Evolutionary conservation across 192 early-diverging fungal species (phyloP).

Genomic region (Cetraspora pellucida): DNA sequence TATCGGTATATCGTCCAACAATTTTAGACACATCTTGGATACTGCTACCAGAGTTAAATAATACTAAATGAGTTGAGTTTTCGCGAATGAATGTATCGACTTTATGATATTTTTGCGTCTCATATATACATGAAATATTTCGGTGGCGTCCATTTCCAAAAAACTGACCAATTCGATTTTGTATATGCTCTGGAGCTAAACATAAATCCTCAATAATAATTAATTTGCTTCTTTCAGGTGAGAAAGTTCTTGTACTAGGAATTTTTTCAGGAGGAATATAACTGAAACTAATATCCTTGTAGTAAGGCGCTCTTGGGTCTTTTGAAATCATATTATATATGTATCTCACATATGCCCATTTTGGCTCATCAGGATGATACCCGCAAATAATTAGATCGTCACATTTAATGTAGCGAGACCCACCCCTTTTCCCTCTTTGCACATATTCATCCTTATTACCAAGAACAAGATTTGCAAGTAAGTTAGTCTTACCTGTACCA

Average conservation of each 20-base stretch:
- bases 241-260: too few relatives aligned
- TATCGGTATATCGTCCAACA: constrained; percentile 5
- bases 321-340: not conserved
- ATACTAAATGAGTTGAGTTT: constrained; percentile 21
- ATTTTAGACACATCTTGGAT: constrained; percentile 14
- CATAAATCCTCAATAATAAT: constrained; percentile 15
- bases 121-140: not conserved
- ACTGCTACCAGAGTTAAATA: constrained; percentile 23
- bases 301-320: not conserved
- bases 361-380: not conserved
- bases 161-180: constrained; percentile 15
- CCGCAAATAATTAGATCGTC: not conserved
- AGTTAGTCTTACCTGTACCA: not conserved
- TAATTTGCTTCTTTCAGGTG: constrained; percentile 14
- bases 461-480: constrained; percentile 8
- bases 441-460: not conserved
- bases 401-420: not conserved
- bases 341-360: not conserved
- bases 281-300: too few relatives aligned
- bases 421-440: not conserved
- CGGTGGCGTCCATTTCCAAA: not conserved
- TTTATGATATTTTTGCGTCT: constrained; percentile 18
- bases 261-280: too few relatives aligned
- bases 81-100: constrained; percentile 9
- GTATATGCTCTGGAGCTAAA: not conserved